Conservation (phyloP, 2,329 filamentous ascomycete genomes). For the Bisporella sp. region DNA sequence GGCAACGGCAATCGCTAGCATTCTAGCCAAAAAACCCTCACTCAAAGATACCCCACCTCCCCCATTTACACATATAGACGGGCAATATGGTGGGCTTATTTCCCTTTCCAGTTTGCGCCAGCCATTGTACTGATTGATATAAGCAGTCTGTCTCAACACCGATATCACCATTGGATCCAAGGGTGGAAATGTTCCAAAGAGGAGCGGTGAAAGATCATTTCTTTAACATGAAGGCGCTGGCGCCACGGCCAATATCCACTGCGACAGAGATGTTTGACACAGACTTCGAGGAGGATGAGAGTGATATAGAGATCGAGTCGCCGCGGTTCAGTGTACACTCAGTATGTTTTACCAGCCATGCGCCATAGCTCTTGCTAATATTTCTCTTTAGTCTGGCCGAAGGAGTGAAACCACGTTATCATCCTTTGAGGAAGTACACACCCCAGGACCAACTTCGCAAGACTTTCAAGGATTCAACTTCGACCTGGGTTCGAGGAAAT, state of each 20-base stretch:
- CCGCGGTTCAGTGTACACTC: conserved; percentile 64
- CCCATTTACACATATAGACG: neutral
- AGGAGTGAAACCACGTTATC: conserved; percentile 81
- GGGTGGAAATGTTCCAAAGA: conserved; percentile 38
- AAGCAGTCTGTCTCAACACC: conserved; percentile 19
- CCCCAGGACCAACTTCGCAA: conserved; percentile 57
- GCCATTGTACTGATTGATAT: conserved; percentile 12
- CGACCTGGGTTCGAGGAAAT: conserved; percentile 49
- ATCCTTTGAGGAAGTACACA: conserved; percentile 76
- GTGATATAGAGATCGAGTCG: conserved; percentile 52
- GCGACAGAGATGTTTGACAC: conserved; percentile 75
- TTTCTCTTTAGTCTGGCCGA: conserved; percentile 50
- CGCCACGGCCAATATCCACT: conserved; percentile 58
- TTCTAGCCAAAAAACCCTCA: conserved; percentile 13
- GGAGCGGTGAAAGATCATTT: conserved; percentile 47
- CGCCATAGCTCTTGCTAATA: neutral
- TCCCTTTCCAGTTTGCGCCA: neutral
- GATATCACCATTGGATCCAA: conserved; percentile 22
- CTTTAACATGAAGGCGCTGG: conserved; percentile 48
- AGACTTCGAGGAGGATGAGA: conserved; percentile 57
- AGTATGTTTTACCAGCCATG: conserved; percentile 41
- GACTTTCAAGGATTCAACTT: conserved; percentile 55
- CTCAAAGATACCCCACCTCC: conserved; percentile 16
- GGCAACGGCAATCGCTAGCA: conserved; percentile 25
- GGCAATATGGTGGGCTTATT: conserved; percentile 20